Base-by-base conservation (phyloP, 495 filamentous ascomycete species). In the Penicillium malachiteum region DNA sequence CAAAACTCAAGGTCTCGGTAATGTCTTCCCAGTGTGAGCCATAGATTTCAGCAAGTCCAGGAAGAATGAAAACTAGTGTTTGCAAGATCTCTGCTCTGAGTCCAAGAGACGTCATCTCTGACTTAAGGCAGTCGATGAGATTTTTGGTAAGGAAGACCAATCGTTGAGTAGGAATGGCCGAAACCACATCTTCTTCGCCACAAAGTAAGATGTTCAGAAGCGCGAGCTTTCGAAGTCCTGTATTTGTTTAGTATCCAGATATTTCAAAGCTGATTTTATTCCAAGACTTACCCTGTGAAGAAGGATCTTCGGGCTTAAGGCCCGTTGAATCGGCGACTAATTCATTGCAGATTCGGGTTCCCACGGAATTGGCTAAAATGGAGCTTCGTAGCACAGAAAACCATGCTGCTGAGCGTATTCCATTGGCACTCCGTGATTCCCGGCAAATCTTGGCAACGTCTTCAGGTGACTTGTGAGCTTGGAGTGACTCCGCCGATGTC, bases 101-200 rank as follows among this genome's bases (percentile, higher is more conserved):
- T 26, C 69, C 66, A 13, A 70, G 56, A 16, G 71, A 56, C 8
- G 72, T 48, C 2, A 76, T 62, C n/a, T 79, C 75, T 0, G 80
- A 78, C 33, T 87, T 76, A 2, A 89, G 68, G 82, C 88, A 92
- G 14, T 82, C 77, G 8, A 87, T 76, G 7, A 96, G 71, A 58
- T 92, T 84, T 67, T 91, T 90, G 32, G 92, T 80, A 21, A 92
- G 84, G 64, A 96, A 91, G 3, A 97, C 84, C 34, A 91, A 62
- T 34, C 92, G 81, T 62, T 93, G 91, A 31, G 88, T 88, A 13
- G 90, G 88, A 45, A 96, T 78, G 14, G 71, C 73, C 6, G 74
- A 63, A 3, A 74, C 61, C n/a, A 76, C 66, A 11, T 80, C 74
- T 17, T 81, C 77, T 34, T 83, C 76, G 12, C 70, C 76, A 7